These are phyloP conservation scores for Paramecium sexaurelia DNA, from an alignment of 73 alveolate genomes.

Conservation along the genomic window DNA sequence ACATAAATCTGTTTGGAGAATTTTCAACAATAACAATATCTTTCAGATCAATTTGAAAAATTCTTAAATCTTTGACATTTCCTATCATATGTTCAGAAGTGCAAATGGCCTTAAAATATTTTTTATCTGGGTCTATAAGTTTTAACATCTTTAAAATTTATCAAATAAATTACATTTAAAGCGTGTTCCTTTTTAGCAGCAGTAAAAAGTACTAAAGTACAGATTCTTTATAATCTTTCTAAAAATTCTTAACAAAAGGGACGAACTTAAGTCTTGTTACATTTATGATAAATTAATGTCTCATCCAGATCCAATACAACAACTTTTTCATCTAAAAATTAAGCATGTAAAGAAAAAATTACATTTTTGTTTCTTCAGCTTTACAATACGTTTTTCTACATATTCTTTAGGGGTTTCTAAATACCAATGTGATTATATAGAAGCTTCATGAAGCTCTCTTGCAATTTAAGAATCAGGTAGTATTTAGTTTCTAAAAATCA, in stretches of 20 bases:
- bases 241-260: constrained; percentile 4
- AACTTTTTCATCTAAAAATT: neutral
- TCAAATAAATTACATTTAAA: constrained; percentile 15
- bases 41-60: neutral
- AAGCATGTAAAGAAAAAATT: neutral
- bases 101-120: neutral
- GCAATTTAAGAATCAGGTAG: neutral
- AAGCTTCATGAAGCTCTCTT: constrained; percentile 20
- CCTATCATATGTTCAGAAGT: neutral
- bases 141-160: neutral
- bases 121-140: constrained; percentile 28
- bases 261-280: neutral
- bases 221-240: neutral
- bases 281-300: neutral
- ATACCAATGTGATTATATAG: neutral
- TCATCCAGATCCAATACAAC: constrained; percentile 43
- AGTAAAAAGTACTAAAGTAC: constrained; percentile 10
- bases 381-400: neutral
- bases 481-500: neutral
- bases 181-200: constrained; percentile 5
- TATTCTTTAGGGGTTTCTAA: neutral
- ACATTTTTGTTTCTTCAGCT: constrained; percentile 3
- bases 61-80: constrained; percentile 19
- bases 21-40: constrained; percentile 33
- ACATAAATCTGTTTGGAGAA: neutral